Base-by-base conservation (phyloP, 495 filamentous ascomycete genomes). In the Lasiosphaeria ovina region DNA sequence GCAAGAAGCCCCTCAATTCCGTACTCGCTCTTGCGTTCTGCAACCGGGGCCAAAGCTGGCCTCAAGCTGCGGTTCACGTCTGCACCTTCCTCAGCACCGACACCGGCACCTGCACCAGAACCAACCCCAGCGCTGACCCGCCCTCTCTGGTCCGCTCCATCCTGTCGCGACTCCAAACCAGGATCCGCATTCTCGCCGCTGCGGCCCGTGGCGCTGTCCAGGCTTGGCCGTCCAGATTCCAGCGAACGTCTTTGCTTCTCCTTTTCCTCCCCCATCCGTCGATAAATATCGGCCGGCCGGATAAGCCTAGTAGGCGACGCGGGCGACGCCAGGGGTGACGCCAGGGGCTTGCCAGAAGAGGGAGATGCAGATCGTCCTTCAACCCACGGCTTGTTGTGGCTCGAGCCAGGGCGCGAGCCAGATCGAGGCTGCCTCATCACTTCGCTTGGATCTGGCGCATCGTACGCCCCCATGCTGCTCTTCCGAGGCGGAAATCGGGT, bases 241-340 rank as follows among this genome's bases (percentile, higher is more conserved):
- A 79, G 69, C 17, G 81, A 81, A 51, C 76, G 77, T 68, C 80
- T 72, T 69, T 86, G 82, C 57, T 72, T 78, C 60, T 83, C 76
- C 57, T 77, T 81, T 59, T 90, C 89, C 62, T 91, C 88, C 49
- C 83, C 83, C 70, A 89, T 78, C 3, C 89, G 84, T 58, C 80
- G 85, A 69, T 94, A 94, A 36, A 93, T 89, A 62, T 96, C 90
- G 24, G 86, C 86, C 10, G 92, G 90, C 16, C 89, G 80, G 32
- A 91, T 79, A 61, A 93, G 86, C 62, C 87, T 86, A 17, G 50
- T 51, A 12, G 71, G 54, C 38, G 72, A 62, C 42, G 62, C 57
- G 5, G 62, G 61, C 47, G 62, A 69, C 16, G 42, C 55, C 3
- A 42, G 38, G 38, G 38, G 38, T 14, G 38, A 42, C 7, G 38